Percentiles rank a stretch among this genome's conserved stretches.
phyloP scores from a whole-genome alignment of 1,284 basidiomycete species.

The Golubevia pallescens region DNA sequence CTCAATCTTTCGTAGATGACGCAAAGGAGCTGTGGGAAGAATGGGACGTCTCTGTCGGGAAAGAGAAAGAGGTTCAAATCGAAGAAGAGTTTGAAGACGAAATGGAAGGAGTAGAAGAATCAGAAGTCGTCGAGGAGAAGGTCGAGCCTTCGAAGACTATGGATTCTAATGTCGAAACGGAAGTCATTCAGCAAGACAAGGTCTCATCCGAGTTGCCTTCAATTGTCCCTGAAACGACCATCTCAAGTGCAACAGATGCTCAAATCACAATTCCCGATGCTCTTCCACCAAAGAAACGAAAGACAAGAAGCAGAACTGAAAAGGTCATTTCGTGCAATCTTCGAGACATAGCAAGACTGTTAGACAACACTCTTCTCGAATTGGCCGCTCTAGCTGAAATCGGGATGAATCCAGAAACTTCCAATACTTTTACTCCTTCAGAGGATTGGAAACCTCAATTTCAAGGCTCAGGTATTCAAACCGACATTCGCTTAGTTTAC shows the following conservation, averaged over 20 bases:
- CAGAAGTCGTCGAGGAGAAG: not conserved
- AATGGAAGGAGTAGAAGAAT: constrained; percentile 11
- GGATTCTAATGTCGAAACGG: not conserved
- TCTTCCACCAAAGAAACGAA: not conserved
- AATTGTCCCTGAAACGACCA: not conserved
- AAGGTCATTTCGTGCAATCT: not conserved
- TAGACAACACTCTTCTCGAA: not conserved
- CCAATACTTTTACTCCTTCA: not conserved
- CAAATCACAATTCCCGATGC: not conserved
- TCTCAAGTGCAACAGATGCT: not conserved
- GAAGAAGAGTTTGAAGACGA: constrained; percentile 3
- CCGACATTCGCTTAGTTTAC: not conserved
- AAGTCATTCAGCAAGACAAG: not conserved
- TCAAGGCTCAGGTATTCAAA: not conserved
- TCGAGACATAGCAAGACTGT: not conserved
- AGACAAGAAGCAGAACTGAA: not conserved
- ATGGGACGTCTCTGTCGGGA: constrained; percentile 13
- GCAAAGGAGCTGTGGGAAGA: constrained; percentile 21
- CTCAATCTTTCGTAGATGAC: constrained; percentile 22
- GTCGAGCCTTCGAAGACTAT: not conserved
- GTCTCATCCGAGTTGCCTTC: too few species aligned
- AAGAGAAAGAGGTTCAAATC: not conserved
- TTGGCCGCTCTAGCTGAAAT: not conserved
- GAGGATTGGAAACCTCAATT: not conserved
- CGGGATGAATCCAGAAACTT: not conserved